These are phyloP conservation scores for Terfezia boudieri DNA, from an alignment of 495 filamentous ascomycete species.

Conservation along the genomic window DNA sequence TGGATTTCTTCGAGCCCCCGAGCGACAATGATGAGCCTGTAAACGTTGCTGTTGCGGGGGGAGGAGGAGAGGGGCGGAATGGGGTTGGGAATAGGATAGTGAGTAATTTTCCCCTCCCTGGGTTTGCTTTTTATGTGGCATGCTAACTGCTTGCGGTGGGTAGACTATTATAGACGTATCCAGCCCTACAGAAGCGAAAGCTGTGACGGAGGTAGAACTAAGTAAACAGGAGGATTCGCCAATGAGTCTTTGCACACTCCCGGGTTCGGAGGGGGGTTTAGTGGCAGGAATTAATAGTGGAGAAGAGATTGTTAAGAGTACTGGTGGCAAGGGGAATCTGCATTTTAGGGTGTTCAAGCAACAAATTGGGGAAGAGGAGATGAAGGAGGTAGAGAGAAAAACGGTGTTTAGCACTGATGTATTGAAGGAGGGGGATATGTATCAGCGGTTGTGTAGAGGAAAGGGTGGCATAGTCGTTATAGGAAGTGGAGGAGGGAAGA, in stretches of 20 bases:
- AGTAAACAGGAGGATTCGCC: constrained; percentile 81
- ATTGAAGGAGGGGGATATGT: constrained; percentile 7
- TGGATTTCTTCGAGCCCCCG: constrained; percentile 54
- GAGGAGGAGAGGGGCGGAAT: constrained; percentile 63
- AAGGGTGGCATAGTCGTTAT: constrained; percentile 29
- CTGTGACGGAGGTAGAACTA: constrained; percentile 36
- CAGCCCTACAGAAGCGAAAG: not conserved
- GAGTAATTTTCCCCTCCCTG: constrained; percentile 14
- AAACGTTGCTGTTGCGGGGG: constrained; percentile 59
- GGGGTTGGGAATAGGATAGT: constrained; percentile 86
- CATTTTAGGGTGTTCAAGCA: constrained; percentile 31
- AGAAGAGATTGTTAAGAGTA: constrained; percentile 33
- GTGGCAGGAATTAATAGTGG: constrained; percentile 78
- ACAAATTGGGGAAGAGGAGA: not conserved
- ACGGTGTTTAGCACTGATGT: not conserved
- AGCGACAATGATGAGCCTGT: not conserved
- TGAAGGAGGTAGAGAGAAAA: not conserved
- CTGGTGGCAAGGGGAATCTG: constrained; percentile 72
- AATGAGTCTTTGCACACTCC: constrained; percentile 40
- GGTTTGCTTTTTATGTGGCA: too few species aligned
- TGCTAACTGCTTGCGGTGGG: too few species aligned
- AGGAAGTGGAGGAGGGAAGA: constrained; percentile 22
- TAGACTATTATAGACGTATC: too few species aligned
- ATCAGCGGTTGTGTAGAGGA: constrained; percentile 21
- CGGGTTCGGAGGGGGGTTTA: not conserved